Evolutionary conservation across 169 alveolate genomes (phyloP).

Genomic region (Plasmodium relictum): DNA sequence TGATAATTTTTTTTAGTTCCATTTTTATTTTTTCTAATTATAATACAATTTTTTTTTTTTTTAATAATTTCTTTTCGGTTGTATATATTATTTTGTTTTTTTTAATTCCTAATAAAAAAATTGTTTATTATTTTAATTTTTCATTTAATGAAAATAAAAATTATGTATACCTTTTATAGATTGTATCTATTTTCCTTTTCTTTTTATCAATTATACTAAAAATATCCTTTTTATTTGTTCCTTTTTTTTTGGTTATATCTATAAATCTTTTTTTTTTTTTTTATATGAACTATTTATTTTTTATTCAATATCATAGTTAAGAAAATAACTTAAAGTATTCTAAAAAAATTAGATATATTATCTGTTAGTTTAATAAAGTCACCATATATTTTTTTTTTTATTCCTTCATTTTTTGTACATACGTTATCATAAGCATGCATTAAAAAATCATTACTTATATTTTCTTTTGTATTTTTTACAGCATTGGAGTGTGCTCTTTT

Average conservation of each 20-base stretch:
- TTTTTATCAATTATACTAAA: background rate
- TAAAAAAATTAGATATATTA: conserved; percentile 8
- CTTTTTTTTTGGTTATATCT: background rate
- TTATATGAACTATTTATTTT: background rate
- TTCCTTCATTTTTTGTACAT: conserved; percentile 2
- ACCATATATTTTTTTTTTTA: conserved; percentile 2
- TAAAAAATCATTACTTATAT: conserved; percentile 47
- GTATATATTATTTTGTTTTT: background rate
- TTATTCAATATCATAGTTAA: conserved; percentile 1
- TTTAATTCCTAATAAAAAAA: background rate
- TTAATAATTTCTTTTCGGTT: background rate
- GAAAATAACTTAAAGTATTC: background rate
- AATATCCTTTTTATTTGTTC: background rate
- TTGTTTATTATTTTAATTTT: background rate
- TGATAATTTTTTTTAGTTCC: background rate
- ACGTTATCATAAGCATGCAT: conserved; percentile 24
- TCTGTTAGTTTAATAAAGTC: conserved; percentile 4
- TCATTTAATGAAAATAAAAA: too few relatives aligned
- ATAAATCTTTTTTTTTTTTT: background rate
- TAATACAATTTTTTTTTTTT: background rate
- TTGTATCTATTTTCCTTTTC: background rate
- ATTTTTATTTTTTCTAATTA: conserved; percentile 5
- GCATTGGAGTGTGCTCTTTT: conserved; percentile 59
- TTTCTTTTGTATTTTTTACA: conserved; percentile 5
- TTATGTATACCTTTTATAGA: too few relatives aligned